Evolutionary conservation across 2,329 filamentous ascomycete genomes (phyloP).

Genomic region (Leptosphaerulina australis): DNA sequence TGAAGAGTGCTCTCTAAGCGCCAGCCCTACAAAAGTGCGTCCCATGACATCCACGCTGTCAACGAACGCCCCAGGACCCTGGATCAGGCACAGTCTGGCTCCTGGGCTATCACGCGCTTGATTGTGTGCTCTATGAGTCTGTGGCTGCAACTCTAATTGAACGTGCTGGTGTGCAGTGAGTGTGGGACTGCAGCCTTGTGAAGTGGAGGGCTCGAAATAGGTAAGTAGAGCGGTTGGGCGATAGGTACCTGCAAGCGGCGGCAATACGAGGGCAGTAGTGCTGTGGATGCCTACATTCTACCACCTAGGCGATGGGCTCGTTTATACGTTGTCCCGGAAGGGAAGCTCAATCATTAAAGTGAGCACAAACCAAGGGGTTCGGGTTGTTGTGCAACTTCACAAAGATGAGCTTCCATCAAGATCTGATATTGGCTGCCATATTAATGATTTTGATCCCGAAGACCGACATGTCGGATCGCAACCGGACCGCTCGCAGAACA

Average conservation of each 20-base stretch:
- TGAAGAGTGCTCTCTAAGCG: slow-evolving; percentile 17
- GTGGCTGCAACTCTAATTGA: slow-evolving; percentile 39
- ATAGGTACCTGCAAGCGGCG: slow-evolving; percentile 15
- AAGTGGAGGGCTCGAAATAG: neutral
- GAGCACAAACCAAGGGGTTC: no score
- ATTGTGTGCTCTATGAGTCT: slow-evolving; percentile 10
- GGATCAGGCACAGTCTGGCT: slow-evolving; percentile 29
- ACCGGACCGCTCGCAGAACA: no score
- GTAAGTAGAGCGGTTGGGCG: slow-evolving; percentile 9
- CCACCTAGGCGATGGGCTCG: neutral
- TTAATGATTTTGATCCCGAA: no score
- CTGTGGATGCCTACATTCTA: neutral
- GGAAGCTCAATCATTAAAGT: no score
- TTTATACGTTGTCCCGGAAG: no score
- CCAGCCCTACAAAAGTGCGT: slow-evolving; percentile 34
- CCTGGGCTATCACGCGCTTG: slow-evolving; percentile 29
- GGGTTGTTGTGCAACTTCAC: no score
- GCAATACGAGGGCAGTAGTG: slow-evolving; percentile 2
- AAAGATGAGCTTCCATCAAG: no score
- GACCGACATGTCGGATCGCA: no score
- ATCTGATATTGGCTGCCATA: no score
- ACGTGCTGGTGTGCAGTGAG: slow-evolving; percentile 20
- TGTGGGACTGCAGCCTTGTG: slow-evolving; percentile 15
- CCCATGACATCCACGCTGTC: slow-evolving; percentile 26
- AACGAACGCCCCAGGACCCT: slow-evolving; percentile 21